Evolutionary conservation across 352 stramenopile genomes (phyloP), one percentile per base, ranked within the genome.

Genomic region (Phytopythium oedochilum): DNA sequence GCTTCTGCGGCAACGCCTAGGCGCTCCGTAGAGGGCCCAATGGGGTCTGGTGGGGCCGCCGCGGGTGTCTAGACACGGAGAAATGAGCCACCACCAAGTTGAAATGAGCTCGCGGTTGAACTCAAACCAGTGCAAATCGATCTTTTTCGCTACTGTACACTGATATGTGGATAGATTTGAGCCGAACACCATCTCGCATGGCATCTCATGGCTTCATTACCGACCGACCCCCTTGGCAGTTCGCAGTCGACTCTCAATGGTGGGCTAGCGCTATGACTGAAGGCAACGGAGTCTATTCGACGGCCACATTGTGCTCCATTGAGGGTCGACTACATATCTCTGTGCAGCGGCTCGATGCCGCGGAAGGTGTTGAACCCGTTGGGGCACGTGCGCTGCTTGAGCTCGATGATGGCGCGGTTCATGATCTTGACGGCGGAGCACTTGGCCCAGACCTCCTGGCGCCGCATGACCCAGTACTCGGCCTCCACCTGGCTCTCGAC

Each of bases 1-100:
- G 75, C 55, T 61, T 92, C 65, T 94, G 83, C 50, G 75, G 74
- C 49, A 75, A 52, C 52, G 62, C 80, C 55, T 89, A 61, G 72
- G 20, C 44, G 12, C 5, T 25, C 5, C 29, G 9, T 10, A 32
- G 29, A 5, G 29, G 9, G 9, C 5, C 5, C 5, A 32, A 32
- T 32, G 29, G 29, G n/a, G n/a, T n/a, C n/a, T n/a, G n/a, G n/a
- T n/a, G n/a, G n/a, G n/a, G n/a, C n/a, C n/a, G n/a, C n/a, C n/a
- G n/a, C n/a, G n/a, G n/a, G n/a, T n/a, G n/a, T n/a, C n/a, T n/a
- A n/a, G n/a, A n/a, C n/a, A n/a, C n/a, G n/a, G 29, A 32, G 29
- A 42, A 42, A n/a, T 39, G 35, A 22, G 15, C 17, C 17, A 6
- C 35, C 17, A 42, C 17, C 17, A 22, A 42, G 35, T 42, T 42